Percentiles rank a stretch among this genome's conserved stretches.
These are phyloP conservation scores for Gossypium raimondii DNA, from an alignment of 345 rosid genomes.

Conservation along the genomic window DNA sequence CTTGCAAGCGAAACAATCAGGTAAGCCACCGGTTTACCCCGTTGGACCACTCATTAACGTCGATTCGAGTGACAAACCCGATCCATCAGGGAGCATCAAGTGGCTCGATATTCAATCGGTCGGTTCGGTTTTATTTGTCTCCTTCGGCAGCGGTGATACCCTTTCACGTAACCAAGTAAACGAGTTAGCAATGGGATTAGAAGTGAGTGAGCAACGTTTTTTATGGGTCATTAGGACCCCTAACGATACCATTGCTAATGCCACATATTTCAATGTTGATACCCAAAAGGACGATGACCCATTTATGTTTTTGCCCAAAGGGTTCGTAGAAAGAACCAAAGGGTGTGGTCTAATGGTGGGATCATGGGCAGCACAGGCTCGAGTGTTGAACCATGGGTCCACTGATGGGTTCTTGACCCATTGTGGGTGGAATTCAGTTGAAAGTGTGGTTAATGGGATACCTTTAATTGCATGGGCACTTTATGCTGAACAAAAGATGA, in stretches of 20 bases:
- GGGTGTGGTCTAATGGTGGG: conserved; percentile 50
- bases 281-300: conserved; percentile 37
- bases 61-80: conserved; percentile 12
- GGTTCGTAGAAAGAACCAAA: conserved; percentile 59
- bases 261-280: conserved; percentile 41
- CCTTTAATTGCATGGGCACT: conserved; percentile 88
- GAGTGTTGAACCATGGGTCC: conserved; percentile 60
- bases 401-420: conserved; percentile 79
- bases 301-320: conserved; percentile 51
- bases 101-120: conserved; percentile 77
- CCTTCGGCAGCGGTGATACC: conserved; percentile 91
- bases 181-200: conserved; percentile 81
- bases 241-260: conserved; percentile 35
- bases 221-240: conserved; percentile 79
- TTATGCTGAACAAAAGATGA: conserved; percentile 84
- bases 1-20: conserved; percentile 35
- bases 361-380: conserved; percentile 86
- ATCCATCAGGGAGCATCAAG: conserved; percentile 39
- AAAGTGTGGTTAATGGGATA: conserved; percentile 68
- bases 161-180: conserved; percentile 48
- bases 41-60: conserved; percentile 55
- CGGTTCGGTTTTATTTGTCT: conserved; percentile 72
- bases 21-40: conserved; percentile 57
- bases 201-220: conserved; percentile 67
- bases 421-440: conserved; percentile 87